A percentile compares a stretch with the other conserved stretches of the same genome.
Evolutionary conservation across 1,284 basidiomycete species (phyloP).

Genomic region (Salmacisia buchloeana): DNA sequence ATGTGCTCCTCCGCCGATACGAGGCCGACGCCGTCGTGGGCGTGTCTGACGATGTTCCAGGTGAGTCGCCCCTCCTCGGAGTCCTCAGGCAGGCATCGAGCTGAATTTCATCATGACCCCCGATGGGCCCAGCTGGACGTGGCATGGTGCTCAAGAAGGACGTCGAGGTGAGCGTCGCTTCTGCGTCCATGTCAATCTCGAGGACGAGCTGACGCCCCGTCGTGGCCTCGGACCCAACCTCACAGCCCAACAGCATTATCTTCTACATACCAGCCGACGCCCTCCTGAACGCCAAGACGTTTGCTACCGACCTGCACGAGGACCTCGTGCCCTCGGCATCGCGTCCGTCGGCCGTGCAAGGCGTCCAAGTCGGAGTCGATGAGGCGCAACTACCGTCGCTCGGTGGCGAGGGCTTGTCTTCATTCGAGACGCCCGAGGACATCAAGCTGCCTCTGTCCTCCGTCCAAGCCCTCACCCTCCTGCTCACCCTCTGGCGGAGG

Average conservation of each 20-base stretch:
- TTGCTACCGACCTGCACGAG: not conserved
- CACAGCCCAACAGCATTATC: constrained; percentile 6
- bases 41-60: constrained; percentile 6
- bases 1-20: not conserved
- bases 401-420: not conserved
- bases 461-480: not conserved
- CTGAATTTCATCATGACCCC: not conserved
- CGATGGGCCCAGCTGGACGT: constrained; percentile 1
- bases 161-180: not conserved
- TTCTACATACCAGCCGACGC: not conserved
- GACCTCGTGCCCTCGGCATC: not conserved
- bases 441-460: not conserved
- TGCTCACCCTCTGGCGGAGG: not conserved
- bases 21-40: not conserved
- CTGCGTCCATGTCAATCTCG: not conserved
- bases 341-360: not conserved
- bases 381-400: not conserved
- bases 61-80: not conserved
- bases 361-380: not conserved
- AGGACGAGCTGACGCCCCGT: too few species aligned
- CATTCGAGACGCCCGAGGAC: not conserved
- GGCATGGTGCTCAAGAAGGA: constrained; percentile 4
- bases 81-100: not conserved
- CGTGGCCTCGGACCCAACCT: too few species aligned
- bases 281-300: not conserved